Conservation (phyloP, 805 yeast genomes). For the Zygoascus tannicola region DNA sequence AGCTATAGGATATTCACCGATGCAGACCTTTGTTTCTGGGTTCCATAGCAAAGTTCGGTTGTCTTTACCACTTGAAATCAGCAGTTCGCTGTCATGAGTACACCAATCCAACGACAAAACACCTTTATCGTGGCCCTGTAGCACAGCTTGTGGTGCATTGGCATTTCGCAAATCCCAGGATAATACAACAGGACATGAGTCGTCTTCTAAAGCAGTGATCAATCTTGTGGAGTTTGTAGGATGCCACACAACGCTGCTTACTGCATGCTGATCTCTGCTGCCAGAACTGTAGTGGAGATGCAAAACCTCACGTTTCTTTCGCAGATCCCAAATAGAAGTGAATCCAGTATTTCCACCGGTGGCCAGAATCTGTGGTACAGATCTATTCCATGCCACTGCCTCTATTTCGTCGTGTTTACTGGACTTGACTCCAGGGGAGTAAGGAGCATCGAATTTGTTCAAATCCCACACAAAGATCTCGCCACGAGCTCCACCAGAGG, state of each 20-base stretch:
- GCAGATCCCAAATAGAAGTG: constrained; percentile 90
- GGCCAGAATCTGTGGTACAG: constrained; percentile 79
- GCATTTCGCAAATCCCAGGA: constrained; percentile 95
- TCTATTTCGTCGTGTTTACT: constrained; percentile 68
- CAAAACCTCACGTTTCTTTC: constrained; percentile 77
- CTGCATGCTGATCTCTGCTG: constrained; percentile 45
- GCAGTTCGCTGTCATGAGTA: constrained; percentile 60
- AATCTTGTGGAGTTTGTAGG: constrained; percentile 80
- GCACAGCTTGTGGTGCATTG: constrained; percentile 71
- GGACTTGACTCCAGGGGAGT: constrained; percentile 67
- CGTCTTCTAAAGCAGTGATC: constrained; percentile 80
- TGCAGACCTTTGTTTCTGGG: constrained; percentile 58
- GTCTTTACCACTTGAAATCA: constrained; percentile 89
- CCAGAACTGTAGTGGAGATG: constrained; percentile 59
- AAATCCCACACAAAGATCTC: constrained; percentile 89
- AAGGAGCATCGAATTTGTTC: constrained; percentile 41
- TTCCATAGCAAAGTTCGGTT: constrained; percentile 86
- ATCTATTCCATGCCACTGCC: constrained; percentile 81
- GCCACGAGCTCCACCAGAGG: constrained; percentile 82
- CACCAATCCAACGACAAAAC: constrained; percentile 93
- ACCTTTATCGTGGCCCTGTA: constrained; percentile 80
- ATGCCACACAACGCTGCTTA: constrained; percentile 89
- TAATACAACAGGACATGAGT: constrained; percentile 66
- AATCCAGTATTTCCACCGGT: constrained; percentile 77
- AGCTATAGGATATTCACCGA: constrained; percentile 84